Conservation (phyloP, 176 grass and related monocot genomes). For the Ananas comosus region DNA sequence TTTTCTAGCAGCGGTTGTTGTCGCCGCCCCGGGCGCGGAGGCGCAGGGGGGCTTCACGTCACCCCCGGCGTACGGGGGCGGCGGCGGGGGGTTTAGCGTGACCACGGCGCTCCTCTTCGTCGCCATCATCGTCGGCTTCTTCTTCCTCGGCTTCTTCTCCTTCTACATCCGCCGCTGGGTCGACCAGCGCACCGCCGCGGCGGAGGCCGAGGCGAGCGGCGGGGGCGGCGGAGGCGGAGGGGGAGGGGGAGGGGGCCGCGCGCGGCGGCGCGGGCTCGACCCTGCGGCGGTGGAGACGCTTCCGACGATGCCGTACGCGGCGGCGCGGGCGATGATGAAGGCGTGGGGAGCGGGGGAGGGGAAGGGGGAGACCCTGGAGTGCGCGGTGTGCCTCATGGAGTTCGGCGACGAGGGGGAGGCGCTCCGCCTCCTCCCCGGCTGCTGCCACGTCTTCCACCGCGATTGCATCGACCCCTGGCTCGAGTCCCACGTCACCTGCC, state of each 20-base stretch:
- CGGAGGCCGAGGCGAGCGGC: not conserved
- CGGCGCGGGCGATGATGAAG: conserved; percentile 37
- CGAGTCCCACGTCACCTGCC: conserved; percentile 58
- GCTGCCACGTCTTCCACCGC: conserved; percentile 82
- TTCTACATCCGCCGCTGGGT: conserved; percentile 43
- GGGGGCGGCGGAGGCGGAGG: not conserved
- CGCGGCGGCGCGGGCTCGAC: conserved; percentile 34
- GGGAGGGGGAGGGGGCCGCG: not conserved
- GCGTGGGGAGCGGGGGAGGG: conserved; percentile 18
- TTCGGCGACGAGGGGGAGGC: conserved; percentile 55
- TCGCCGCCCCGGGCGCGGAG: no score
- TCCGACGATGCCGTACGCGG: conserved; percentile 58
- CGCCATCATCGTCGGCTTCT: conserved; percentile 42
- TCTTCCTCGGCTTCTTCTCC: conserved; percentile 67
- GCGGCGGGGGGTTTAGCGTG: conserved; percentile 18
- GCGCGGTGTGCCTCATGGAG: conserved; percentile 65
- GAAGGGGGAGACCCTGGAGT: conserved; percentile 44
- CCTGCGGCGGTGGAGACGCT: conserved; percentile 38
- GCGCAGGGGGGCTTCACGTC: conserved; percentile 16
- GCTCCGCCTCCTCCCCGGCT: conserved; percentile 59
- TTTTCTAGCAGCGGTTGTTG: no score
- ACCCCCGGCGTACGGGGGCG: not conserved
- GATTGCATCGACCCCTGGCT: conserved; percentile 76
- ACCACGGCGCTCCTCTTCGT: conserved; percentile 37
- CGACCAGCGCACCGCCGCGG: conserved; percentile 14